Evolutionary conservation across 345 rosid species (phyloP).

Genomic region (Populus davidiana): DNA sequence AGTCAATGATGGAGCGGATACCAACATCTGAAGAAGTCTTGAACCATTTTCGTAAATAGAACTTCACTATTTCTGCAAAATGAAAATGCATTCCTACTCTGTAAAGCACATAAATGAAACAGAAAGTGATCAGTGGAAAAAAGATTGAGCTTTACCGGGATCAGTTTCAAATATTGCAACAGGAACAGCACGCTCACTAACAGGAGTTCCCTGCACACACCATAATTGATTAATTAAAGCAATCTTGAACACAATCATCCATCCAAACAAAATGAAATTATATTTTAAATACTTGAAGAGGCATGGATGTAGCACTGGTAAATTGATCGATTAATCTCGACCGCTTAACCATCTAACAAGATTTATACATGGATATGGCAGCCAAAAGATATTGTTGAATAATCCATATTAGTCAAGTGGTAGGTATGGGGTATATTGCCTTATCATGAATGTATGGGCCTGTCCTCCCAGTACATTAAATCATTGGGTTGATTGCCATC

Average conservation of each 20-base stretch:
- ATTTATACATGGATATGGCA: too few relatives aligned
- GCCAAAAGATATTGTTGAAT: too few relatives aligned
- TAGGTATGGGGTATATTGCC: too few relatives aligned
- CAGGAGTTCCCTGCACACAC: constrained; percentile 80
- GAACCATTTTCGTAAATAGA: constrained; percentile 88
- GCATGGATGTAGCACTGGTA: background rate
- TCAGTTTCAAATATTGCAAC: constrained; percentile 94
- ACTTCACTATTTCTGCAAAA: constrained; percentile 65
- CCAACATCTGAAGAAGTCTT: constrained; percentile 65
- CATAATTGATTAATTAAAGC: constrained; percentile 13
- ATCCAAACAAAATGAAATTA: constrained; percentile 10
- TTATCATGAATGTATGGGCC: too few relatives aligned
- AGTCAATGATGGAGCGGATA: constrained; percentile 83
- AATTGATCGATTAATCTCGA: too few relatives aligned
- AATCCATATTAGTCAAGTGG: too few relatives aligned
- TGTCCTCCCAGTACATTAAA: too few relatives aligned
- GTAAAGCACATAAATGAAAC: constrained; percentile 6
- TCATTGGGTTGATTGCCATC: too few relatives aligned
- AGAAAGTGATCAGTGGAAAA: constrained; percentile 17
- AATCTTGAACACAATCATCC: constrained; percentile 7
- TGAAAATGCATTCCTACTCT: constrained; percentile 17
- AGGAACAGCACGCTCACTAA: constrained; percentile 98
- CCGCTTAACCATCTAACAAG: too few relatives aligned
- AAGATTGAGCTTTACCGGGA: constrained; percentile 48
- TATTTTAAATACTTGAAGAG: constrained; percentile 8